Percentiles rank a stretch among this genome's conserved stretches.
phyloP scores from a whole-genome alignment of 768 basidiomycete genomes.

The Russula sp. region DNA sequence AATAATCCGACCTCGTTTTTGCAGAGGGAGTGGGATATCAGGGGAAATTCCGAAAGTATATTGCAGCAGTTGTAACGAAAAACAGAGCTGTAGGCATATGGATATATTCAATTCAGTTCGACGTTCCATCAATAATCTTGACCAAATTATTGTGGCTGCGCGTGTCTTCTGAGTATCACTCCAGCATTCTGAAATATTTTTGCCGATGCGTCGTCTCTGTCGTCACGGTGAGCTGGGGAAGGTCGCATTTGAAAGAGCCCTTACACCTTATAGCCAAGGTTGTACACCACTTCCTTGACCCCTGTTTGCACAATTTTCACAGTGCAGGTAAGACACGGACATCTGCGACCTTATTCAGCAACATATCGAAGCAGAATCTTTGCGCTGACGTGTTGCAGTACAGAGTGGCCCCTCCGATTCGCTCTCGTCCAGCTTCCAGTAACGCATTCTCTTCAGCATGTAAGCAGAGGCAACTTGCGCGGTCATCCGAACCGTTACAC shows the following conservation, averaged over 20 bases:
- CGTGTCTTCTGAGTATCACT: slow-evolving; percentile 69
- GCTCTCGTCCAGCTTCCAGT: slow-evolving; percentile 86
- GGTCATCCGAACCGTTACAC: slow-evolving; percentile 57
- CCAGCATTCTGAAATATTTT: slow-evolving; percentile 73
- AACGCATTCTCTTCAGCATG: slow-evolving; percentile 99
- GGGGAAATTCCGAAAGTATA: slow-evolving; percentile 32
- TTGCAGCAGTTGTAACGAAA: slow-evolving; percentile 12
- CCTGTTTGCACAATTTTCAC: slow-evolving; percentile 97
- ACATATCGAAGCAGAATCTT: slow-evolving; percentile 7
- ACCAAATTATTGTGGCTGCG: slow-evolving; percentile 35
- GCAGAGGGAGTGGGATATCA: slow-evolving; percentile 59
- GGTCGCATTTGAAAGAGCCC: slow-evolving; percentile 26
- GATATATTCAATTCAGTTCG: neutral
- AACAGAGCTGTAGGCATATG: neutral
- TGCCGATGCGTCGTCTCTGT: slow-evolving; percentile 81
- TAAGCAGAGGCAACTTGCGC: slow-evolving; percentile 84
- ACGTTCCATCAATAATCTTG: neutral
- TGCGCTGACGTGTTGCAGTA: slow-evolving; percentile 93
- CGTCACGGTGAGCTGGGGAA: neutral
- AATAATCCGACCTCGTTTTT: slow-evolving; percentile 45
- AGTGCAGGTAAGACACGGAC: slow-evolving; percentile 93
- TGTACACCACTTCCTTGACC: slow-evolving; percentile 89
- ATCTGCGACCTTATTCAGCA: slow-evolving; percentile 44
- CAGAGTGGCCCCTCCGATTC: slow-evolving; percentile 79
- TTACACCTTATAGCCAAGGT: slow-evolving; percentile 91